These are phyloP conservation scores for Pythium rishiriense DNA, from an alignment of 352 stramenopile species.

Conservation along the genomic window DNA sequence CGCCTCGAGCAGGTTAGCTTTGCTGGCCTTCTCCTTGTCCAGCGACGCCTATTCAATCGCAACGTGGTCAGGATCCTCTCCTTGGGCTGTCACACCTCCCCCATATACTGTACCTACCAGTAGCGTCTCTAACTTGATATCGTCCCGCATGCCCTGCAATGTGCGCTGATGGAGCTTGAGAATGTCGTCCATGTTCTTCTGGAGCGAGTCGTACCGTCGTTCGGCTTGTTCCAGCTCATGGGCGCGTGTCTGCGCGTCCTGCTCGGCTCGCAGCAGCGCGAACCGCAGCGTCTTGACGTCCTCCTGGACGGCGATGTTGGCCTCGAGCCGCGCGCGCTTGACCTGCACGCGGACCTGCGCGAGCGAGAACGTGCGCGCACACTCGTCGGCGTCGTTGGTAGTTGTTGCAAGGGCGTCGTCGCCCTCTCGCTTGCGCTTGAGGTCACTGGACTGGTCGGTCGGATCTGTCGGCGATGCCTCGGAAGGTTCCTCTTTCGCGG, in stretches of 20 bases:
- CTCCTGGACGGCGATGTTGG: constrained; percentile 50
- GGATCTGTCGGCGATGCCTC: background rate
- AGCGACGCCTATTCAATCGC: constrained; percentile 44
- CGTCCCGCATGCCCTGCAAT: constrained; percentile 45
- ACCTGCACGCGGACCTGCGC: constrained; percentile 54
- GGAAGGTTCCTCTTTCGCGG: background rate
- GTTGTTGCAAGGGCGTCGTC: background rate
- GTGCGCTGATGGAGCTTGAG: constrained; percentile 53
- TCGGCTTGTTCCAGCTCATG: constrained; percentile 26
- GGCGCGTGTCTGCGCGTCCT: constrained; percentile 20
- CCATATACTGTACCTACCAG: constrained; percentile 21
- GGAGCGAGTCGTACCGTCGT: constrained; percentile 35
- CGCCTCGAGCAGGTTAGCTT: constrained; percentile 35
- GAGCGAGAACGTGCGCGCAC: constrained; percentile 36
- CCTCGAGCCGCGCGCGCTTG: constrained; percentile 54
- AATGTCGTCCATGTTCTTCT: constrained; percentile 42
- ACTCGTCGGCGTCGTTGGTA: constrained; percentile 22
- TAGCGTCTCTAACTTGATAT: constrained; percentile 48
- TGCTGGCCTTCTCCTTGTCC: constrained; percentile 52
- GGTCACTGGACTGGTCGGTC: background rate
- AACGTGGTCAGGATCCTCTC: too few species aligned
- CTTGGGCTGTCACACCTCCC: too few species aligned
- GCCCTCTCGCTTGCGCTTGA: constrained; percentile 18
- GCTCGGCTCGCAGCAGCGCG: constrained; percentile 44
- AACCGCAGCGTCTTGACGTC: constrained; percentile 46